Percentiles rank a stretch among this genome's conserved stretches.
These are phyloP conservation scores for Psilocybe tampanensis DNA, from an alignment of 768 basidiomycete genomes.

Conservation along the genomic window DNA sequence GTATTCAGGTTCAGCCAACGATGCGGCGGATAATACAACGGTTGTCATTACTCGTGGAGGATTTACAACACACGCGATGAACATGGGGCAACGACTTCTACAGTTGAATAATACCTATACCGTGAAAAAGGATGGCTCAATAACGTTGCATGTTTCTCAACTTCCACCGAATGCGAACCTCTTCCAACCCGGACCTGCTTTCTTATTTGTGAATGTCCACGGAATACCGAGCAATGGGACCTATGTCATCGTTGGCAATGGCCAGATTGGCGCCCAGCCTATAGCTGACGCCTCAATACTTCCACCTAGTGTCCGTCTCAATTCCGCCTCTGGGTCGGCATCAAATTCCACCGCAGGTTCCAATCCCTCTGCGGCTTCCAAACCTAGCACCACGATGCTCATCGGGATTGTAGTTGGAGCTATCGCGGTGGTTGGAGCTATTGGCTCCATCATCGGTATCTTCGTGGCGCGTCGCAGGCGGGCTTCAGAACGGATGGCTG, in stretches of 20 bases:
- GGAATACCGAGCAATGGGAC: slow-evolving; percentile 85
- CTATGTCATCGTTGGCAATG: slow-evolving; percentile 77
- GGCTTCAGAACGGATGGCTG: slow-evolving; percentile 15
- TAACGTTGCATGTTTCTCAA: slow-evolving; percentile 80
- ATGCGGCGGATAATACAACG: slow-evolving; percentile 71
- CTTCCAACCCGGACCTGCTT: slow-evolving; percentile 86
- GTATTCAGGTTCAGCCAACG: slow-evolving; percentile 68
- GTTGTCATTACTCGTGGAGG: slow-evolving; percentile 85
- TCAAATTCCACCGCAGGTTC: slow-evolving; percentile 10
- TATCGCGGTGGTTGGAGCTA: not conserved
- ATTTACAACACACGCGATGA: slow-evolving; percentile 85
- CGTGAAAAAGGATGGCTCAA: slow-evolving; percentile 75
- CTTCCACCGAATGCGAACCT: slow-evolving; percentile 83
- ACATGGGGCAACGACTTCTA: slow-evolving; percentile 82
- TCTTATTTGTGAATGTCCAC: slow-evolving; percentile 81
- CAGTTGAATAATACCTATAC: slow-evolving; percentile 88
- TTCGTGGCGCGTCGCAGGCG: not conserved
- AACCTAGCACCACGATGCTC: slow-evolving; percentile 43
- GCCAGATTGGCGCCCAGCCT: slow-evolving; percentile 75
- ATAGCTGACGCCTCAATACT: slow-evolving; percentile 43
- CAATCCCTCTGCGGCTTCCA: slow-evolving; percentile 3
- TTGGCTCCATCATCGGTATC: not conserved
- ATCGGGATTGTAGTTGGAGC: slow-evolving; percentile 41
- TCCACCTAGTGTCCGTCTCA: slow-evolving; percentile 50
- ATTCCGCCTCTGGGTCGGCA: slow-evolving; percentile 19